Percentiles rank a stretch among this genome's conserved stretches.
Conservation (phyloP, 2,329 filamentous ascomycete genomes). For the Xylariales sp. region DNA sequence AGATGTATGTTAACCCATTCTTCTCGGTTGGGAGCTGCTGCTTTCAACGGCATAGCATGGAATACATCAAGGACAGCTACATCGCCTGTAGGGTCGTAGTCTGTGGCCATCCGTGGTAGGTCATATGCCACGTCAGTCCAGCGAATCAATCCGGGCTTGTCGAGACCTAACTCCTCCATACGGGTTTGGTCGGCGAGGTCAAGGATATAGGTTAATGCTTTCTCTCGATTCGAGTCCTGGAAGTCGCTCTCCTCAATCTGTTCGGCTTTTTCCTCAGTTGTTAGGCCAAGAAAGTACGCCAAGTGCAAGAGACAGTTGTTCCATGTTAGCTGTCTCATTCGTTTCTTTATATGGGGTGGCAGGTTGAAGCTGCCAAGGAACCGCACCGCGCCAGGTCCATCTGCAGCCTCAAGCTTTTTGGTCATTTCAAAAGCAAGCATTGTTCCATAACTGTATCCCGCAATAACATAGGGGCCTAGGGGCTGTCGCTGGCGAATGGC, state of each 20-base stretch:
- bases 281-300: constrained; percentile 54
- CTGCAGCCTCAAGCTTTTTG: constrained; percentile 56
- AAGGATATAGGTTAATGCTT: constrained; percentile 54
- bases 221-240: constrained; percentile 43
- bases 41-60: constrained; percentile 51
- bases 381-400: constrained; percentile 48
- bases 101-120: constrained; percentile 52
- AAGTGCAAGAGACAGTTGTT: constrained; percentile 55
- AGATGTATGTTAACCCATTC: constrained; percentile 51
- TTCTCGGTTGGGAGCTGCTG: constrained; percentile 44
- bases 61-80: constrained; percentile 58
- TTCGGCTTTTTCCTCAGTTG: constrained; percentile 48
- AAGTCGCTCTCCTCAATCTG: constrained; percentile 32
- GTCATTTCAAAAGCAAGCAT: constrained; percentile 54
- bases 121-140: constrained; percentile 54
- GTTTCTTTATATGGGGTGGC: constrained; percentile 59
- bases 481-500: constrained; percentile 59
- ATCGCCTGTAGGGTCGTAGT: constrained; percentile 57
- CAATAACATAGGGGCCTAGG: constrained; percentile 62
- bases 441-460: too few relatives aligned
- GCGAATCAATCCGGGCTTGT: constrained; percentile 42
- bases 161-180: constrained; percentile 37
- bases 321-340: constrained; percentile 56
- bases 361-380: constrained; percentile 61
- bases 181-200: constrained; percentile 50